Evolutionary conservation across 1,284 basidiomycete species (phyloP).

Genomic region (Xerocomus cyaneibrunnescens): DNA sequence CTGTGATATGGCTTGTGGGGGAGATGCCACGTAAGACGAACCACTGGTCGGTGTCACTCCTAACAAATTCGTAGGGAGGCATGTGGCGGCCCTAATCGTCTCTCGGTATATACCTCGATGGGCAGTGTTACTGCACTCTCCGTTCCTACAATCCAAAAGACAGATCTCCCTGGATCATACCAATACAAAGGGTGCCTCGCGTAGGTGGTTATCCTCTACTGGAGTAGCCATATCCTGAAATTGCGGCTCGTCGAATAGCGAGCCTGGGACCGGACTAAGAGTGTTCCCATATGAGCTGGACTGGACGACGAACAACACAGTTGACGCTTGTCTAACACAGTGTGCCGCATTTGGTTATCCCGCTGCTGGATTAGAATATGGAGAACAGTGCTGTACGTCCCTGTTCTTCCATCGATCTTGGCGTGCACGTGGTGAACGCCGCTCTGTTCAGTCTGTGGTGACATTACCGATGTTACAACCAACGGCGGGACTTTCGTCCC

Average conservation of each 20-base stretch:
- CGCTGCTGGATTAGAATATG: constrained; percentile 61
- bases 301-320: constrained; percentile 59
- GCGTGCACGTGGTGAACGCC: neutral
- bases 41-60: too few species aligned
- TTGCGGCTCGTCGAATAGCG: constrained; percentile 23
- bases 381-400: constrained; percentile 55
- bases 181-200: constrained; percentile 63
- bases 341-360: constrained; percentile 67
- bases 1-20: constrained; percentile 69
- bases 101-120: constrained; percentile 64
- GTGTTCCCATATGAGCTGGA: constrained; percentile 62
- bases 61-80: constrained; percentile 47
- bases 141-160: constrained; percentile 55
- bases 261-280: constrained; percentile 36
- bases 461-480: constrained; percentile 49
- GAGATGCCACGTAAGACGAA: constrained; percentile 53
- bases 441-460: constrained; percentile 58
- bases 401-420: neutral
- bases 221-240: neutral
- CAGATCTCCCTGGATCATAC: constrained; percentile 60
- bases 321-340: constrained; percentile 58
- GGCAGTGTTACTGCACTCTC: constrained; percentile 53
- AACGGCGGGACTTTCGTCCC: constrained; percentile 43
- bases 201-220: constrained; percentile 39
- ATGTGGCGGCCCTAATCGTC: constrained; percentile 67